These are phyloP conservation scores for Canariomyces notabilis DNA, from an alignment of 2,329 filamentous ascomycete species.

Conservation along the genomic window DNA sequence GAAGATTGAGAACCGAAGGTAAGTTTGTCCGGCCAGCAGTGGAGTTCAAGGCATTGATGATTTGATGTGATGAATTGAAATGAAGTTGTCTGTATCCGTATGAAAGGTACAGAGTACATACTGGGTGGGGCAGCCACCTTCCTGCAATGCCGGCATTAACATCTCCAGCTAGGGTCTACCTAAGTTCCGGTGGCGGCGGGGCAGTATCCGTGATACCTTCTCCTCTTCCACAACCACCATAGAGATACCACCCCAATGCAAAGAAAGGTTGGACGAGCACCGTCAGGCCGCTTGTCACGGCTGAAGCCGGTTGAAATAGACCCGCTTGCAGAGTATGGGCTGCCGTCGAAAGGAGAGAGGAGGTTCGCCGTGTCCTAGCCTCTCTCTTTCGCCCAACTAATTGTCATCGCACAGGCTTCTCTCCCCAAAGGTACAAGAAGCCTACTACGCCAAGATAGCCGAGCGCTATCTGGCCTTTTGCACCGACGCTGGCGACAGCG, in stretches of 20 bases:
- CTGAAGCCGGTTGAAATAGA: conserved; percentile 67
- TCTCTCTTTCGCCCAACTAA: not conserved
- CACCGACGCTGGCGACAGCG: conserved; percentile 63
- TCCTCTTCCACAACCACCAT: conserved; percentile 1
- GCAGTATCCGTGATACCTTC: not conserved
- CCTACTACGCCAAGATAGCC: conserved; percentile 81
- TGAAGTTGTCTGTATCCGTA: too few relatives aligned
- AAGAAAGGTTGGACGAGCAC: conserved; percentile 24
- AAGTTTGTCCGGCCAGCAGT: too few relatives aligned
- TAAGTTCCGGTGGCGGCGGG: too few relatives aligned
- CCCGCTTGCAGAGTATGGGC: conserved; percentile 72
- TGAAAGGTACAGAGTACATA: too few relatives aligned
- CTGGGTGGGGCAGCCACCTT: too few relatives aligned
- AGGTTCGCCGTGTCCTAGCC: conserved; percentile 47
- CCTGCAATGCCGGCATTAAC: too few relatives aligned
- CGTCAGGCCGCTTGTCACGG: conserved; percentile 59
- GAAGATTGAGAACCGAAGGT: too few relatives aligned
- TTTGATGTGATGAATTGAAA: too few relatives aligned
- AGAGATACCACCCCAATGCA: conserved; percentile 18
- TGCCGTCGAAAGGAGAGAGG: conserved; percentile 87
- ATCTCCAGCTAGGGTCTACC: too few relatives aligned
- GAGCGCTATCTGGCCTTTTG: conserved; percentile 89
- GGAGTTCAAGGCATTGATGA: too few relatives aligned
- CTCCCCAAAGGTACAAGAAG: conserved; percentile 72
- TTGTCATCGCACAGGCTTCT: conserved; percentile 49